A percentile compares a stretch with the other conserved stretches of the same genome.
phyloP scores from a whole-genome alignment of 2,329 filamentous ascomycete species.

The Pyrenophora teres region DNA sequence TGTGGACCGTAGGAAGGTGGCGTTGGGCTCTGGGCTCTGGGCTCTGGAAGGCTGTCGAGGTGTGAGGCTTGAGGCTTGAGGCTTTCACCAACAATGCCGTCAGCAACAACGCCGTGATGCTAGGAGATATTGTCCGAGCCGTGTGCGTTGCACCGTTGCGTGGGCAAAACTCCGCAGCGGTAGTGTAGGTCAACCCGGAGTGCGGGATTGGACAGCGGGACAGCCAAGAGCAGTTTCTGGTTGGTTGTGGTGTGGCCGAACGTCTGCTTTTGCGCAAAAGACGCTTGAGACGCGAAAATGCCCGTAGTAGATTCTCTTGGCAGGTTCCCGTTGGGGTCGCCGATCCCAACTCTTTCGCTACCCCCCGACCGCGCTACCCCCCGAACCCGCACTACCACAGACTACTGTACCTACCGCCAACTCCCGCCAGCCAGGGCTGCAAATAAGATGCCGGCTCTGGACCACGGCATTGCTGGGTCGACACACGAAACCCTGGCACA shows the following conservation, averaged over 20 bases:
- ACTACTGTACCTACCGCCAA: neutral
- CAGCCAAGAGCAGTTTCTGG: too few relatives aligned
- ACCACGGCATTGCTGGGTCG: too few relatives aligned
- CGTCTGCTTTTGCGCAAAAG: too few relatives aligned
- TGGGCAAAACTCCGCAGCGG: too few relatives aligned
- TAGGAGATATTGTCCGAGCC: conserved; percentile 6
- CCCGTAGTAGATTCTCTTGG: neutral
- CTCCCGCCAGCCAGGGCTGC: neutral
- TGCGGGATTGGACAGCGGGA: too few relatives aligned
- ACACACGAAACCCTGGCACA: too few relatives aligned
- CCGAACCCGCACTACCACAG: neutral
- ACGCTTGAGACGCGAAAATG: neutral
- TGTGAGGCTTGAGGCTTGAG: neutral
- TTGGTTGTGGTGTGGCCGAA: too few relatives aligned
- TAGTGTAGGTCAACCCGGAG: too few relatives aligned
- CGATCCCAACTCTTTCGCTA: conserved; percentile 4
- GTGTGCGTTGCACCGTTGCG: neutral
- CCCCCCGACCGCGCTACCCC: neutral
- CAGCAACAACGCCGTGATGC: neutral
- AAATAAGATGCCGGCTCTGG: too few relatives aligned
- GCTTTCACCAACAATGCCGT: neutral
- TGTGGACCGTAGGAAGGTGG: conserved; percentile 1
- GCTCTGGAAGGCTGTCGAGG: neutral
- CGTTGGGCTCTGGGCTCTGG: neutral
- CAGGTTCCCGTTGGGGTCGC: neutral